A percentile compares a stretch with the other conserved stretches of the same genome.
These are phyloP conservation scores for Kwoniella shivajii DNA, from an alignment of 1,284 basidiomycete genomes.

Conservation along the genomic window DNA sequence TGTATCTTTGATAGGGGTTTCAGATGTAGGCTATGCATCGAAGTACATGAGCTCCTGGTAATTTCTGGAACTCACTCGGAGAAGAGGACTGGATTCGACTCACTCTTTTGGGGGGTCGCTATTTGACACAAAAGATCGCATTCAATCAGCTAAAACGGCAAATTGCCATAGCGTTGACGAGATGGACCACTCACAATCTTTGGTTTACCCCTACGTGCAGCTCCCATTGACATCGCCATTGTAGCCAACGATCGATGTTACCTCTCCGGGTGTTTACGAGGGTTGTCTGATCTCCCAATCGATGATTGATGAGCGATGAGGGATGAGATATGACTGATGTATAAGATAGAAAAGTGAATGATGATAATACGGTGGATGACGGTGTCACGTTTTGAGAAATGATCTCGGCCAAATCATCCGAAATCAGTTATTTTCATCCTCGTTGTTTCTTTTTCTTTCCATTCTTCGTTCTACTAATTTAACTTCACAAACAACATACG, in stretches of 20 bases:
- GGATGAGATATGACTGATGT: background rate
- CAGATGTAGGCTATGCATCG: constrained; percentile 37
- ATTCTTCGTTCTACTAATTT: background rate
- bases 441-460: background rate
- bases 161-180: background rate
- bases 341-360: background rate
- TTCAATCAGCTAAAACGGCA: background rate
- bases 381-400: background rate
- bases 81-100: background rate
- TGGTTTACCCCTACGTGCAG: constrained; percentile 45
- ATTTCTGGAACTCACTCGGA: background rate
- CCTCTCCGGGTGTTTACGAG: background rate
- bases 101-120: constrained; percentile 50
- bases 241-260: background rate
- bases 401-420: too few species aligned
- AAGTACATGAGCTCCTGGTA: background rate
- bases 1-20: constrained; percentile 51
- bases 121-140: background rate
- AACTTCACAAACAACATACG: background rate
- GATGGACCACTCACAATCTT: constrained; percentile 42
- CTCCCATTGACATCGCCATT: constrained; percentile 46
- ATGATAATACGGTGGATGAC: too few species aligned
- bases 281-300: too few species aligned
- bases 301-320: background rate
- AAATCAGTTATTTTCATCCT: background rate